Conservation (phyloP, 495 filamentous ascomycete species). For the Rhizodiscina lignyota region DNA sequence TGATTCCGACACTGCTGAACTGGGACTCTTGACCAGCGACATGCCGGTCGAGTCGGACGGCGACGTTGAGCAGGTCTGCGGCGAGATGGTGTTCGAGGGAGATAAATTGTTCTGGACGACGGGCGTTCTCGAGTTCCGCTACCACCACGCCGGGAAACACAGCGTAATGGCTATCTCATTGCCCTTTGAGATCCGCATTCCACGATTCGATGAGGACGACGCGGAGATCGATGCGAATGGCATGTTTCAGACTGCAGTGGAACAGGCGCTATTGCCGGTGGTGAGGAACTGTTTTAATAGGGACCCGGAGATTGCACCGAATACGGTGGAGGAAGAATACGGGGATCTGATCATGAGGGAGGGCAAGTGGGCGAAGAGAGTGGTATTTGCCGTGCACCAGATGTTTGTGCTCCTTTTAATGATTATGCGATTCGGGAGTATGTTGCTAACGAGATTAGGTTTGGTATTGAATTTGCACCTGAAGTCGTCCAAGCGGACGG, state of each 20-base stretch:
- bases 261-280: conserved; percentile 61
- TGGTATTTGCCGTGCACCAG: conserved; percentile 87
- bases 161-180: conserved; percentile 92
- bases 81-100: conserved; percentile 76
- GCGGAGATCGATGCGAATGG: conserved; percentile 33
- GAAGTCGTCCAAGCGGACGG: conserved; percentile 89
- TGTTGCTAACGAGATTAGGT: conserved; percentile 27
- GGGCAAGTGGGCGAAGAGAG: conserved; percentile 69
- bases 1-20: conserved; percentile 58
- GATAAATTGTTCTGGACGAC: conserved; percentile 97
- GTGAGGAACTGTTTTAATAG: conserved; percentile 83
- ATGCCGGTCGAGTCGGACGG: conserved; percentile 29
- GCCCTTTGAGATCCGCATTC: conserved; percentile 79
- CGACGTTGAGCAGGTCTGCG: conserved; percentile 32
- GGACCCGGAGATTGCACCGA: conserved; percentile 81
- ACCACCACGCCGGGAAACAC: conserved; percentile 88
- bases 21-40: conserved; percentile 62
- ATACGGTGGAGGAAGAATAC: conserved; percentile 62
- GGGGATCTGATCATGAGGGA: conserved; percentile 69
- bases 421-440: background rate
- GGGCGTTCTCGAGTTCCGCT: conserved; percentile 89
- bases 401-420: conserved; percentile 36
- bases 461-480: conserved; percentile 87
- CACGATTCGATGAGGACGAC: conserved; percentile 54
- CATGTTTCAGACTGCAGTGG: conserved; percentile 41